These are phyloP conservation scores for Ogataea kodamae DNA, from an alignment of 805 yeast genomes.

Conservation along the genomic window DNA sequence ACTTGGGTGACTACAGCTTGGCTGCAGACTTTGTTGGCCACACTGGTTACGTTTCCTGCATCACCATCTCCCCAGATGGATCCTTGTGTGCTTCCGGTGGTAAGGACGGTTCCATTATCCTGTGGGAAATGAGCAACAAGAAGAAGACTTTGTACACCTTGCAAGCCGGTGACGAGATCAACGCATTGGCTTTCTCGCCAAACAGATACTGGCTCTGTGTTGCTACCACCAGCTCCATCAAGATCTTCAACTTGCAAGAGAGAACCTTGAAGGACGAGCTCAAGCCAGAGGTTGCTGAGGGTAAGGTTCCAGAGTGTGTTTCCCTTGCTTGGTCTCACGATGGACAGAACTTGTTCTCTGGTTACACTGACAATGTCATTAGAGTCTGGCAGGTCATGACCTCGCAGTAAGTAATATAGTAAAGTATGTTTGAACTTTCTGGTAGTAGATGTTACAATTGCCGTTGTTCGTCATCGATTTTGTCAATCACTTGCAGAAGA, in stretches of 20 bases:
- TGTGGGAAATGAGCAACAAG: conserved; percentile 93
- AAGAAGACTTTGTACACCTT: conserved; percentile 81
- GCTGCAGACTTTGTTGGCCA: conserved; percentile 98
- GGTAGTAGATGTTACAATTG: conserved; percentile 1
- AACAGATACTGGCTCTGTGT: conserved; percentile 99
- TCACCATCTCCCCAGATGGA: conserved; percentile 99
- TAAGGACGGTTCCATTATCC: conserved; percentile 97
- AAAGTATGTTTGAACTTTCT: conserved; percentile 9
- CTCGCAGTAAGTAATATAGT: conserved; percentile 39
- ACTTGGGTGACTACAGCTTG: conserved; percentile 66
- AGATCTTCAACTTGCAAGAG: conserved; percentile 96
- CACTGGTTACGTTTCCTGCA: conserved; percentile 96
- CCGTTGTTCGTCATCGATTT: conserved; percentile 42
- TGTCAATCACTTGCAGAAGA: conserved; percentile 56
- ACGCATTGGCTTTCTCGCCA: conserved; percentile 99
- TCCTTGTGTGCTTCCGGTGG: conserved; percentile 99
- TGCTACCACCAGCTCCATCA: conserved; percentile 96
- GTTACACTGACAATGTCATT: conserved; percentile 99
- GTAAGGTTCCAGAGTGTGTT: conserved; percentile 96
- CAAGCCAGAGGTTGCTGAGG: conserved; percentile 95
- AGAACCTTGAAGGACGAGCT: conserved; percentile 93
- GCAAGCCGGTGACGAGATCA: conserved; percentile 93
- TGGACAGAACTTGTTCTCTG: conserved; percentile 99
- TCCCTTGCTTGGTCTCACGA: conserved; percentile 99
- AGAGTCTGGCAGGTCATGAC: conserved; percentile 99